Conservation (phyloP, 305 asterid genomes). For the Fraxinus angustifolia region DNA sequence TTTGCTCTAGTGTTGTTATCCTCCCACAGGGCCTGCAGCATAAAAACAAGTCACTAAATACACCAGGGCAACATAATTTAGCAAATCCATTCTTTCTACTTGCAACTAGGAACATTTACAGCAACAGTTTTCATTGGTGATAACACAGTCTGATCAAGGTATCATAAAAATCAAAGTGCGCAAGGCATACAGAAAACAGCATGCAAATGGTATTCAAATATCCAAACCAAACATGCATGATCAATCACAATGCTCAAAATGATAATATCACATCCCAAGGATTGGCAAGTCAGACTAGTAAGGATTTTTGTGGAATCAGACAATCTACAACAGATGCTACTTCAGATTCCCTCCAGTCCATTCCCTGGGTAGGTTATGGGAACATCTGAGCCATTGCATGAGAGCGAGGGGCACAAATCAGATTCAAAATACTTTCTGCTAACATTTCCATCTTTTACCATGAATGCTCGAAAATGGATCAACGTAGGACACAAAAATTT, state of each 20-base stretch:
- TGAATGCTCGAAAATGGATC: not conserved
- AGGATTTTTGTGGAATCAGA: not conserved
- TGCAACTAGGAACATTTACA: conserved; percentile 2
- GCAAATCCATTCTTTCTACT: conserved; percentile 12
- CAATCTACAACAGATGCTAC: not conserved
- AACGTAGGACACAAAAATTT: not conserved
- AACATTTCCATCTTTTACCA: conserved; percentile 4
- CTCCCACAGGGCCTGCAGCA: conserved; percentile 88
- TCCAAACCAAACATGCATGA: not conserved
- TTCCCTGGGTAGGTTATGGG: not conserved
- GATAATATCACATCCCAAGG: not conserved
- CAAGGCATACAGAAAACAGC: conserved; percentile 7
- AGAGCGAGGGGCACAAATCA: not conserved
- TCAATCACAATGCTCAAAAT: conserved; percentile 4
- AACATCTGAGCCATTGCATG: not conserved
- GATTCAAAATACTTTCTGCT: not conserved
- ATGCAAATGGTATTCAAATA: not conserved
- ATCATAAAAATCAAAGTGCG: conserved; percentile 2
- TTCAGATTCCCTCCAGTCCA: not conserved
- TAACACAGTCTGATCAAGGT: not conserved
- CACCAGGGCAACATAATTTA: conserved; percentile 13
- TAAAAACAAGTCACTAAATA: conserved; percentile 29
- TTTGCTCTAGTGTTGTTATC: conserved; percentile 54
- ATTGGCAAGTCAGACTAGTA: conserved; percentile 3
- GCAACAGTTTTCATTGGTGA: conserved; percentile 10